Conservation (phyloP, 2,329 filamentous ascomycete genomes). For the Ascochyta pisi region DNA sequence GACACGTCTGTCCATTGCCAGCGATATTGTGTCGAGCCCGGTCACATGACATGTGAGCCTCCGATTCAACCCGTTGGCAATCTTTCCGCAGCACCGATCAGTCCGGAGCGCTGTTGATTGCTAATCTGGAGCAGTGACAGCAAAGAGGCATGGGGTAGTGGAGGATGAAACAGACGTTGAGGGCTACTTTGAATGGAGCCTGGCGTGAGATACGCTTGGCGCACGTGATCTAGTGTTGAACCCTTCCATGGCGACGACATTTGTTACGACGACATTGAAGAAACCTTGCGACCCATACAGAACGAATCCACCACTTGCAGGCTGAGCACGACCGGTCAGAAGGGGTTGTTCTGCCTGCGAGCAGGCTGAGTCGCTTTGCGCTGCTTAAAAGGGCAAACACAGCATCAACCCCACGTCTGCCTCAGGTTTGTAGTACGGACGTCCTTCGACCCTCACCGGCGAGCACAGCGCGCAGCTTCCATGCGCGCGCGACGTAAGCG, state of each 20-base stretch:
- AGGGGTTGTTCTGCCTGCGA: background rate
- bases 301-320: background rate
- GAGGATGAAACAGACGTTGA: background rate
- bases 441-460: background rate
- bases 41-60: background rate
- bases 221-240: background rate
- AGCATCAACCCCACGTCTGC: conserved; percentile 5
- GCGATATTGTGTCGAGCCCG: background rate
- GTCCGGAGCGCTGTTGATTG: background rate
- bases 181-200: background rate
- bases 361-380: background rate
- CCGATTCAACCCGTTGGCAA: background rate
- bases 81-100: background rate
- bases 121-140: background rate
- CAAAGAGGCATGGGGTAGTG: background rate
- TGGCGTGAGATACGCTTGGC: too few relatives aligned
- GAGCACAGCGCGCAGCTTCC: conserved; percentile 12
- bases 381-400: conserved; percentile 1
- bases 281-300: background rate
- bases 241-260: background rate
- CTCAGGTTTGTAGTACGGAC: background rate
- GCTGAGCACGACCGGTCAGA: background rate
- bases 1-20: conserved; percentile 14
- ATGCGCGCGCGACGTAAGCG: conserved; percentile 18
- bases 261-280: background rate